A percentile compares a stretch with the other conserved stretches of the same genome.
Conservation (phyloP, 129 eudicot species). For the Lactuca sativa region DNA sequence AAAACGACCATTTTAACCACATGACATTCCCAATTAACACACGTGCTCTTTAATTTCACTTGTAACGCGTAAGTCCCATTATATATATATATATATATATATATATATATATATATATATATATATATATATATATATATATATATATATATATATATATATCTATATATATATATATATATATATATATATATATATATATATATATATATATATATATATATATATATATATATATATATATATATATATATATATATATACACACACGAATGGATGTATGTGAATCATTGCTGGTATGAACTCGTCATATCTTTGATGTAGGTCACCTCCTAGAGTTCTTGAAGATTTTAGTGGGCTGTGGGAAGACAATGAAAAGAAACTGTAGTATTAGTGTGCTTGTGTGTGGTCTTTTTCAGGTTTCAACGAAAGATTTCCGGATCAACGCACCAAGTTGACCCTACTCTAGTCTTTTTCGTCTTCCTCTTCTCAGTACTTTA, state of each 20-base stretch:
- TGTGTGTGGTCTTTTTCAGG: neutral
- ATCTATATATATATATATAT: too few species aligned
- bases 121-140: neutral
- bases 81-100: neutral
- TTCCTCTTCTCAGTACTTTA: neutral
- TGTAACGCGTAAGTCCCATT: constrained; percentile 14
- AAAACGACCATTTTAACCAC: constrained; percentile 5
- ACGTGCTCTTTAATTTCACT: constrained; percentile 23
- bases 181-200: too few species aligned
- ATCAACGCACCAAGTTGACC: constrained; percentile 13
- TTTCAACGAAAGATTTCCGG: constrained; percentile 5
- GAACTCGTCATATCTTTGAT: neutral
- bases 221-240: too few species aligned
- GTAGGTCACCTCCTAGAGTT: neutral
- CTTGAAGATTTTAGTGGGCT: neutral
- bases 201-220: too few species aligned
- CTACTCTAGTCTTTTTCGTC: neutral
- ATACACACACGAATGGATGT: neutral
- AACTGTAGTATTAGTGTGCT: neutral
- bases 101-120: neutral
- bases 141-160: neutral
- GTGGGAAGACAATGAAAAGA: neutral
- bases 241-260: neutral
- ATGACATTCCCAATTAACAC: constrained; percentile 16
- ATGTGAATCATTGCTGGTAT: neutral